These are phyloP conservation scores for Pistacia atlantica DNA, from an alignment of 345 rosid genomes.

Conservation along the genomic window DNA sequence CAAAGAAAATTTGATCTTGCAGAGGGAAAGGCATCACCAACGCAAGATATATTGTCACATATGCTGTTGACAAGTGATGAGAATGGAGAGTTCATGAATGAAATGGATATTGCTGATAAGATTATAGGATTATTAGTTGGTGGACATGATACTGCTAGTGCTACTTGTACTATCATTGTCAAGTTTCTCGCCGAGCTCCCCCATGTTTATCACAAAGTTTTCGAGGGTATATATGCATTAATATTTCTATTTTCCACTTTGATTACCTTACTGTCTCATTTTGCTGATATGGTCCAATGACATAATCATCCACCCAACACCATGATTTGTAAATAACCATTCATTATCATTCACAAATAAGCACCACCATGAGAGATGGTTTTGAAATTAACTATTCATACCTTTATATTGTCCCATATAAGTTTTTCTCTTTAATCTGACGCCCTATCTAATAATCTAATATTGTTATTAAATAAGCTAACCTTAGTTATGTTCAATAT, in stretches of 20 bases:
- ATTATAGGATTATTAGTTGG: constrained; percentile 25
- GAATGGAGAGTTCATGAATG: constrained; percentile 23
- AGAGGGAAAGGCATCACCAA: not conserved
- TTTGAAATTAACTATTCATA: no score
- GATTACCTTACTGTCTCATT: no score
- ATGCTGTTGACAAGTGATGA: constrained; percentile 25
- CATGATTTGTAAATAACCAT: no score
- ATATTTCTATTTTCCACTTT: not conserved
- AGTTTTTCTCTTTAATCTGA: no score
- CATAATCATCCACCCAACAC: no score
- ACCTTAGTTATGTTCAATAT: no score
- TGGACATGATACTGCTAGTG: constrained; percentile 34
- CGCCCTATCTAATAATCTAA: no score
- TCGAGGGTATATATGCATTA: constrained; percentile 19
- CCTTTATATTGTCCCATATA: no score
- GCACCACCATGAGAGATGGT: no score
- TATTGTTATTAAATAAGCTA: no score
- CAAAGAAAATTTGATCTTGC: constrained; percentile 25
- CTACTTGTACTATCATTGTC: constrained; percentile 29
- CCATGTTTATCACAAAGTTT: constrained; percentile 29
- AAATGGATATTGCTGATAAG: constrained; percentile 24
- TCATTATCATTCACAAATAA: no score
- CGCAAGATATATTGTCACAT: constrained; percentile 27
- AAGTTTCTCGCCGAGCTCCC: constrained; percentile 37
- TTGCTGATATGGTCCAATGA: no score